Evolutionary conservation across 345 rosid species (phyloP), one percentile per base, ranked within the genome.

Genomic region (Bruguiera sexangula): DNA sequence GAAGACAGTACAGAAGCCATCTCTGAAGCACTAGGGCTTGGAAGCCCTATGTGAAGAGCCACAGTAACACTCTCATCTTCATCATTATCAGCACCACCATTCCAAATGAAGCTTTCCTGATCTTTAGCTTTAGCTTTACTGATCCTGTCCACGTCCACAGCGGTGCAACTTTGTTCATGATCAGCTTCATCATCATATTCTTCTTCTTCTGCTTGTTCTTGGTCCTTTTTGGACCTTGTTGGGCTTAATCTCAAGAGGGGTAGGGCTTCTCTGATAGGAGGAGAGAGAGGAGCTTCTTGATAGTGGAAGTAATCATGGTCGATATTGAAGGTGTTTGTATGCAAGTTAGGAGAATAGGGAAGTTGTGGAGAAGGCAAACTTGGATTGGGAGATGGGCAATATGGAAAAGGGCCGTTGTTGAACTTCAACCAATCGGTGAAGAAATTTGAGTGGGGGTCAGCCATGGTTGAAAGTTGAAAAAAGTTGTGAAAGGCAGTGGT

Each of bases 31-130:
- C 89, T 93, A 80, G 94, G 96, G 90, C 81, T 90, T 31, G 98
- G 98, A 69, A 93, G 80, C 69, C 98, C 98, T 85, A 93, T 90
- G 66, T 93, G 95, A 7, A 93, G 96, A 80, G 98, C 92, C 76
- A 92, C 94, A 43, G 95, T 88, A 54, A 88, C 97, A 71, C 74
- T 70, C 56, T 76, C 82, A 26, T 80, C 88, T 11, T 73, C 84
- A 6, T 73, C 84, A 6, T 29, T 65, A 31, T 20, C 15, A 16
- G 18, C 29, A 32, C 26, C 13, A 15, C 31, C 8, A 24, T 53
- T 57, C 15, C 19, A 63, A 36, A 70, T 48, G 52, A 74, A 63
- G 32, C 60, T 39, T 57, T 61, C 72, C 6, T 62, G 68, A 61
- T n/a, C 76, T 75, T 71, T 73, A 36, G 67, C 67, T 62, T 72